Evolutionary conservation across 140 eudicot species (phyloP), one percentile per base, ranked within the genome.

Genomic region (Stevia rebaudiana): DNA sequence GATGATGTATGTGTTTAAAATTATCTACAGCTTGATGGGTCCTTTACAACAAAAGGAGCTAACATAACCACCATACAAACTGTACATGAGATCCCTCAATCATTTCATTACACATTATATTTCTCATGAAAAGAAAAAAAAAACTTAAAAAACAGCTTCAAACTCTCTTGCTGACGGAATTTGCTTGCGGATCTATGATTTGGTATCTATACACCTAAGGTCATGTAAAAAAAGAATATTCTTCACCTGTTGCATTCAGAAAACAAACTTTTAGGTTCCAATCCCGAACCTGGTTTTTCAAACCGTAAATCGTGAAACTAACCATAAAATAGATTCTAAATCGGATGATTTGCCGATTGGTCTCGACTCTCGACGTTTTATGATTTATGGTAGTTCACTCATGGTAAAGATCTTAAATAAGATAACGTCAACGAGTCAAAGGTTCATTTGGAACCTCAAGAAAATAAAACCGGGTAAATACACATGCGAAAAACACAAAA

Each of bases 151-250:
- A 28, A 28, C 4, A 28, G 33, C 24, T 19, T 5, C 25, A 61
- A 11, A 11, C 53, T 53, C 66, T 55, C 60, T 73, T 72, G 65
- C 71, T 72, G 71, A 47, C 60, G 49, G 59, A 46, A 48, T 48
- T 60, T 70, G 52, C 68, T 68, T 69, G 67, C 39, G 55, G 65
- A 43, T 69, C 67, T 70, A 70, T 70, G 68, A 7, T 58, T 47
- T 21, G 51, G 78, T 64, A 64, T 73, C 78, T 73, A 73, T 73
- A 73, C 72, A 73, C 72, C 78, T 73, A 73, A 18, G 11, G 72
- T 73, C 78, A 73, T 73, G 78, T 73, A 73, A 67, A 54, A 64
- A 63, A 54, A 54, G 13, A 54, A 64, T 64, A 64, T 23, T 35
- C 72, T 63, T 54, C 52, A 42, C 47, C 78, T 56, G 63, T 71